A percentile compares a stretch with the other conserved stretches of the same genome.
These are phyloP conservation scores for Lepiota brunneoincarnata DNA, from an alignment of 768 basidiomycete genomes.

Conservation along the genomic window DNA sequence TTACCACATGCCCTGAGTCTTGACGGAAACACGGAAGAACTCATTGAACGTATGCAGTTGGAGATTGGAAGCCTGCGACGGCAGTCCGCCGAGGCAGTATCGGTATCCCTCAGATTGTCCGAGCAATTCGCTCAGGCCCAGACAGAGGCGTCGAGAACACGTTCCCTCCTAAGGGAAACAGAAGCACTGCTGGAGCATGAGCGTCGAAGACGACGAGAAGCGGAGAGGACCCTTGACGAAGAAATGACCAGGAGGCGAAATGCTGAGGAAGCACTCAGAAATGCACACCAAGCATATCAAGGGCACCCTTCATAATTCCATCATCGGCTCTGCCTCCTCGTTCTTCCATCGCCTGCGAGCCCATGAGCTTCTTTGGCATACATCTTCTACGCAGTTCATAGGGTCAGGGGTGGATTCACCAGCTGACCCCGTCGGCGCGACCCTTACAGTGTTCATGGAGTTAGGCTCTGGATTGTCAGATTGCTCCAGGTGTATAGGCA, in stretches of 20 bases:
- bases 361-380: not conserved
- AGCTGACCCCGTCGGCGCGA: not conserved
- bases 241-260: slow-evolving; percentile 21
- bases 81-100: slow-evolving; percentile 67
- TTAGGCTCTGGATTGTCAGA: slow-evolving; percentile 1
- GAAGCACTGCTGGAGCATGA: slow-evolving; percentile 62
- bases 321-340: not conserved
- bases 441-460: not conserved
- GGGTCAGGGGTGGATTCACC: not conserved
- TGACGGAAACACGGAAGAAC: slow-evolving; percentile 34
- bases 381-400: not conserved
- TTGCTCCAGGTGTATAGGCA: not conserved
- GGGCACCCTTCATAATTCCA: slow-evolving; percentile 7
- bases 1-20: slow-evolving; percentile 43
- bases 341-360: no score
- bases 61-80: slow-evolving; percentile 64
- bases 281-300: slow-evolving; percentile 2
- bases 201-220: slow-evolving; percentile 46
- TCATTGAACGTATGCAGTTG: slow-evolving; percentile 61
- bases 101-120: slow-evolving; percentile 59
- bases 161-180: slow-evolving; percentile 49
- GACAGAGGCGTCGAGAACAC: slow-evolving; percentile 54
- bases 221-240: slow-evolving; percentile 43
- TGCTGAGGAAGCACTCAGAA: slow-evolving; percentile 23
- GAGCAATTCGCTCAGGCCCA: slow-evolving; percentile 70